phyloP scores from a whole-genome alignment of 176 grass and related monocot genomes.

The Triticum timopheevii region DNA sequence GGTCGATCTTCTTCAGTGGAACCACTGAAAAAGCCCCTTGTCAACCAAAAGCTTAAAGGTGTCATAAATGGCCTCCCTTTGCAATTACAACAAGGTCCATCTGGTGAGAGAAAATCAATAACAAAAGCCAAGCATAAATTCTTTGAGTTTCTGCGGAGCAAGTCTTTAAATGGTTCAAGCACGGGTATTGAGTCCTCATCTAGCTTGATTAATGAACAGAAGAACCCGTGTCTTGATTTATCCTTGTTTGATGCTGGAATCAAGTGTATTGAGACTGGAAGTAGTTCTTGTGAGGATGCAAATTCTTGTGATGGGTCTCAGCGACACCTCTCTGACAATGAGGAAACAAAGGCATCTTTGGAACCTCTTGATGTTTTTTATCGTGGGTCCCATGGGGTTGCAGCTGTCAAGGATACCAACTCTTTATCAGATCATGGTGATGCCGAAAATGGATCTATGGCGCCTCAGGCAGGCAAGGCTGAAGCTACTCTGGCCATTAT shows the following conservation, averaged over 20 bases:
- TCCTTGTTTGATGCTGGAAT: conserved; percentile 25
- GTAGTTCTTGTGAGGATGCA: conserved; percentile 38
- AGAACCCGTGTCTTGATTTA: conserved; percentile 40
- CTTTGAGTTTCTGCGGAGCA: conserved; percentile 62
- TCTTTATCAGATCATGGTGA: conserved; percentile 23
- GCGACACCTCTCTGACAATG: conserved; percentile 42
- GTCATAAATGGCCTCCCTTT: conserved; percentile 34
- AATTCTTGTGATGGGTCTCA: conserved; percentile 44
- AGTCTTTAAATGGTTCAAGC: conserved; percentile 52
- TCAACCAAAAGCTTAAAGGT: conserved; percentile 45
- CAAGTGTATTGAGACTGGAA: conserved; percentile 43
- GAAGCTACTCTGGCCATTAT: not conserved
- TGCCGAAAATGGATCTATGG: conserved; percentile 19
- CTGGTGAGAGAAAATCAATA: conserved; percentile 63
- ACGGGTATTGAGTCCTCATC: conserved; percentile 35
- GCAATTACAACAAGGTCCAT: conserved; percentile 34
- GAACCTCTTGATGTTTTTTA: conserved; percentile 33
- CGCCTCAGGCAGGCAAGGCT: not conserved
- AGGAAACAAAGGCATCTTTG: conserved; percentile 36
- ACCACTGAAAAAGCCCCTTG: conserved; percentile 40
- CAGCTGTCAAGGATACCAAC: conserved; percentile 16
- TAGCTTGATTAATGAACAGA: conserved; percentile 39
- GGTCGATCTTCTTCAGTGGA: conserved; percentile 49
- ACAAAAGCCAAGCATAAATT: conserved; percentile 63
- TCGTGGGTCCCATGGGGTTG: conserved; percentile 28